A percentile compares a stretch with the other conserved stretches of the same genome.
Conservation (phyloP, 1,284 basidiomycete species). For the Tranzscheliella williamsii region DNA sequence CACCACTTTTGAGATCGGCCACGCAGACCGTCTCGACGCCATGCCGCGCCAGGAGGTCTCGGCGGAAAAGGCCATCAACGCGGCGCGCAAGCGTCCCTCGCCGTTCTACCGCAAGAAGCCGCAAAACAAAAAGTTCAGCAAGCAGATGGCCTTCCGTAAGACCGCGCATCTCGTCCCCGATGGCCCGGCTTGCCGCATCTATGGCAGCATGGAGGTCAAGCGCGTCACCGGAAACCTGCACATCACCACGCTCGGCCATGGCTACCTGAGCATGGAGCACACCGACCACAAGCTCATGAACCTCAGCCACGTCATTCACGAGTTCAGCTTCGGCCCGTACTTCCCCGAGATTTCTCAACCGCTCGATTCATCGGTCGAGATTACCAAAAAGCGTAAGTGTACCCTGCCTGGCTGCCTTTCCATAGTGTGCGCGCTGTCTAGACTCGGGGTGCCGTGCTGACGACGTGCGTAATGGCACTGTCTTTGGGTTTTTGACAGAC, state of each 20-base stretch:
- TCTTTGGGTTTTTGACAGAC: constrained; percentile 1
- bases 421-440: neutral
- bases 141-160: constrained; percentile 62
- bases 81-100: constrained; percentile 21
- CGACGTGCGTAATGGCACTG: neutral
- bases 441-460: neutral
- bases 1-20: constrained; percentile 76
- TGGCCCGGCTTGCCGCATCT: constrained; percentile 76
- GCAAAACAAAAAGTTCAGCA: constrained; percentile 63
- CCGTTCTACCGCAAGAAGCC: constrained; percentile 24
- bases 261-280: constrained; percentile 83
- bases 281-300: constrained; percentile 86
- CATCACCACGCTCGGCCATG: constrained; percentile 85
- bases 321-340: constrained; percentile 94
- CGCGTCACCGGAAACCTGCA: constrained; percentile 75
- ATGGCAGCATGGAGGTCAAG: constrained; percentile 81
- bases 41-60: constrained; percentile 49
- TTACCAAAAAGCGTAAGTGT: constrained; percentile 75
- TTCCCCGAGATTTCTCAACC: constrained; percentile 96
- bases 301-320: constrained; percentile 89
- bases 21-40: constrained; percentile 72
- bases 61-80: constrained; percentile 34
- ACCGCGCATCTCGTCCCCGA: constrained; percentile 57
- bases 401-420: neutral
- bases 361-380: constrained; percentile 75